Percentiles rank a stretch among this genome's conserved stretches.
Conservation (phyloP, 2,329 filamentous ascomycete genomes). For the Botrytis byssoidea region DNA sequence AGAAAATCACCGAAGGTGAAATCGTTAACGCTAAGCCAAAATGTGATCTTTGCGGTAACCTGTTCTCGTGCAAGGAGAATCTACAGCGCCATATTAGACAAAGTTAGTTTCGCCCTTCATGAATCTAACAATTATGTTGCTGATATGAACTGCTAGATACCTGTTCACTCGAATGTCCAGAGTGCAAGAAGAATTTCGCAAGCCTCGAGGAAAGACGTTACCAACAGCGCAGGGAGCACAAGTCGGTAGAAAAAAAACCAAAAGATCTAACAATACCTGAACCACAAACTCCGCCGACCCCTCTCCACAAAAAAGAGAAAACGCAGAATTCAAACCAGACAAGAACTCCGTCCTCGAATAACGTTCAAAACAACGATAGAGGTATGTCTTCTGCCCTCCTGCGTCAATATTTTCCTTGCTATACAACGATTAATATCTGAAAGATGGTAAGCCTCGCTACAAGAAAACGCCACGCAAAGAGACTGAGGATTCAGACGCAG, state of each 20-base stretch:
- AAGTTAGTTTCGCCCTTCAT: neutral
- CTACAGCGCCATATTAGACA: neutral
- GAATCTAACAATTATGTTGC: neutral
- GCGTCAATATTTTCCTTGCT: neutral
- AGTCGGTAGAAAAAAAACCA: too few species aligned
- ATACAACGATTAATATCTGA: neutral
- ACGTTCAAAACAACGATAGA: neutral
- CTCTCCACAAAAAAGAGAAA: neutral
- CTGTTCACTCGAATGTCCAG: neutral
- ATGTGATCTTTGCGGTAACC: neutral
- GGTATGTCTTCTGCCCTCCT: neutral
- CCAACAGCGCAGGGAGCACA: neutral
- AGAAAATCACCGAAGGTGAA: neutral
- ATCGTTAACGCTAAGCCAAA: neutral
- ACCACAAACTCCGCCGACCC: neutral
- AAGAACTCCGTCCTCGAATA: neutral
- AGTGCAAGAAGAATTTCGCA: neutral
- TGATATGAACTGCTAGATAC: neutral
- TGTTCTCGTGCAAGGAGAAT: neutral
- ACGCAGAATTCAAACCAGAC: neutral
- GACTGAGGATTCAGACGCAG: neutral
- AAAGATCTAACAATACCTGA: neutral
- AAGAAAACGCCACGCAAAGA: neutral
- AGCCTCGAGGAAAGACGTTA: neutral
- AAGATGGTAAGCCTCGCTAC: conserved; percentile 1